Evolutionary conservation across 2,329 filamentous ascomycete genomes (phyloP), one percentile per base, ranked within the genome.

Genomic region (Ophiostoma himal-ulmi): DNA sequence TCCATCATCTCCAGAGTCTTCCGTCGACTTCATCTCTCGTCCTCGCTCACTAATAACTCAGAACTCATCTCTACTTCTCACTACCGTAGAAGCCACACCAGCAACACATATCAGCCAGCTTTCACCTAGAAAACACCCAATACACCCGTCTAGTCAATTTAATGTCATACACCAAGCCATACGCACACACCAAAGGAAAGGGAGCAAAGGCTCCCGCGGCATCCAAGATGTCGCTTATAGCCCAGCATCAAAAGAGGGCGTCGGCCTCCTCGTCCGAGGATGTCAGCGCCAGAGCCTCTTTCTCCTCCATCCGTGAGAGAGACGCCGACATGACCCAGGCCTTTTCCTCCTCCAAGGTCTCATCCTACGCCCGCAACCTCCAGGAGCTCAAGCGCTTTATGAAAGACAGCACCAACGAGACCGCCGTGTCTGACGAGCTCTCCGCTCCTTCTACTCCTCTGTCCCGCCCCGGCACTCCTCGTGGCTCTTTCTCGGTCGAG

Each of bases 331-430:
- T 88, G 39, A 83, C 85, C 70, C 88, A 90, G 80, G 85, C 84
- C 70, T 90, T 90, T 74, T 89, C 86, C 68, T 83, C 83, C 69
- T 85, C 85, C 76, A 89, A 88, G 78, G 79, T 88, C 72, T 89
- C 87, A 48, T 86, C 85, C 70, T 88, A 88, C 75, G 81, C 69
- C 2, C 69, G 65, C 10, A 68, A 65, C 67, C 67, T 68, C 17
- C 67, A 70, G n/a, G 64, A 57, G 3, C 64, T 69, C 80, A 70
- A 67, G 39, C 37, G 65, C 65, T 41, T 30, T 13, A 41, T 41
- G n/a, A 30, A 67, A 3, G 65, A 67, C 39, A 39, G 65, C 37
- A 17, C 65, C 65, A 67, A 81, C 74, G 85, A 87, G 75, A 82
- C 84, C 70, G 83, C 81, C 66, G 77, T 85, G 72, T 81, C 83